Evolutionary conservation across 805 yeast species (phyloP).

Genomic region (Priceomyces fermenticarens): DNA sequence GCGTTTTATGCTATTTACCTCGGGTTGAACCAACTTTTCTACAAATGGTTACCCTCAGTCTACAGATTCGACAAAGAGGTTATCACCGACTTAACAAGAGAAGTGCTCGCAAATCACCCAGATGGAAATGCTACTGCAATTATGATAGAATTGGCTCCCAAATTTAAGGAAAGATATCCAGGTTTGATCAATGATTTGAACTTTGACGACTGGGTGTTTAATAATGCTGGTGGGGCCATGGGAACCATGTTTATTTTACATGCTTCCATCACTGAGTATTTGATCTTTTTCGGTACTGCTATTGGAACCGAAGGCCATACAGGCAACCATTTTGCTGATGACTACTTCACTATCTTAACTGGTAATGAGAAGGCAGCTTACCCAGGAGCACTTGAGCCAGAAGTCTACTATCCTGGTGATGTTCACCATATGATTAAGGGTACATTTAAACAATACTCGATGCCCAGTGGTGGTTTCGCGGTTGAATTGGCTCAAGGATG

Average conservation of each 20-base stretch:
- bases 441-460: slow-evolving; percentile 73
- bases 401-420: slow-evolving; percentile 82
- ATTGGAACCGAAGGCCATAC: slow-evolving; percentile 95
- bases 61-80: slow-evolving; percentile 69
- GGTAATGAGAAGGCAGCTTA: slow-evolving; percentile 77
- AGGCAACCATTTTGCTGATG: slow-evolving; percentile 96
- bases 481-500: slow-evolving; percentile 97
- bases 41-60: slow-evolving; percentile 65
- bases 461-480: slow-evolving; percentile 83
- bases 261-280: slow-evolving; percentile 89
- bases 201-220: slow-evolving; percentile 88
- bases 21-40: slow-evolving; percentile 29
- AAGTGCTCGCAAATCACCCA: slow-evolving; percentile 51
- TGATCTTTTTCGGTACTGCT: slow-evolving; percentile 91
- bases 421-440: slow-evolving; percentile 79
- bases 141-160: slow-evolving; percentile 58
- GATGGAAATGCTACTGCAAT: slow-evolving; percentile 61
- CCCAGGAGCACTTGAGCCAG: slow-evolving; percentile 61
- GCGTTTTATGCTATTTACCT: slow-evolving; percentile 22
- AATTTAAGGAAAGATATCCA: slow-evolving; percentile 65
- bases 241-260: slow-evolving; percentile 92
- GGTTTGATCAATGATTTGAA: slow-evolving; percentile 67
- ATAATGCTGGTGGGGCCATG: slow-evolving; percentile 99
- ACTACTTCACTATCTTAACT: slow-evolving; percentile 84
- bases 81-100: slow-evolving; percentile 56